phyloP scores from a whole-genome alignment of 768 basidiomycete species.

The Pleurotus pulmonarius region DNA sequence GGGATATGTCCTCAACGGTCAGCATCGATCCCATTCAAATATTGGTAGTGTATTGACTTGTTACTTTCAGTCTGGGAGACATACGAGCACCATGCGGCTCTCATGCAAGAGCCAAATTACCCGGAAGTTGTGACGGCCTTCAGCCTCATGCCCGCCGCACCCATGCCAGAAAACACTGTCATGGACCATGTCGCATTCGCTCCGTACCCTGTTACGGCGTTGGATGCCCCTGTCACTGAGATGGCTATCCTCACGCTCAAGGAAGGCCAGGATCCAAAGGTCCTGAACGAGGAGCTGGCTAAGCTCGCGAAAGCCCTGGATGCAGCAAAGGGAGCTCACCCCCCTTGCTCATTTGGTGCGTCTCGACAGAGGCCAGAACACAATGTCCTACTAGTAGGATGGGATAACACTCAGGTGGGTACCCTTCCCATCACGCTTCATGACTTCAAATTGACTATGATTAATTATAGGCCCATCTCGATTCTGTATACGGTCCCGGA shows the following conservation, averaged over 20 bases:
- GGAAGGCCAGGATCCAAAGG: background rate
- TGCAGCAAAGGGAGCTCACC: background rate
- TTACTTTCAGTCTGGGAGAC: background rate
- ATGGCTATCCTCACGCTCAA: background rate
- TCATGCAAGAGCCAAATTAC: background rate
- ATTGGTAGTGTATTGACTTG: background rate
- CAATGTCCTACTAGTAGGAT: background rate
- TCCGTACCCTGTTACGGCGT: background rate
- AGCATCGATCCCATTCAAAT: background rate
- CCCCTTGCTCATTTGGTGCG: background rate
- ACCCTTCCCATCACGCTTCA: too few species aligned
- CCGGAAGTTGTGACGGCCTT: background rate
- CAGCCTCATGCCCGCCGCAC: background rate
- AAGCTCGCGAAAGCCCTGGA: background rate
- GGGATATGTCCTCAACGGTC: background rate
- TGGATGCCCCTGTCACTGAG: background rate
- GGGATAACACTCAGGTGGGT: background rate
- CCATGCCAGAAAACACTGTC: background rate
- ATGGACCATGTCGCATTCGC: background rate
- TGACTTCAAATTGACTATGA: too few species aligned
- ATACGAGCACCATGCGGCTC: background rate
- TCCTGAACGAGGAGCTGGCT: background rate
- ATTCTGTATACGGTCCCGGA: background rate
- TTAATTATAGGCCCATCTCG: background rate
- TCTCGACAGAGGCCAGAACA: background rate